Conservation (phyloP, 2,329 filamentous ascomycete genomes). For the Cordyceps tenuipes region DNA sequence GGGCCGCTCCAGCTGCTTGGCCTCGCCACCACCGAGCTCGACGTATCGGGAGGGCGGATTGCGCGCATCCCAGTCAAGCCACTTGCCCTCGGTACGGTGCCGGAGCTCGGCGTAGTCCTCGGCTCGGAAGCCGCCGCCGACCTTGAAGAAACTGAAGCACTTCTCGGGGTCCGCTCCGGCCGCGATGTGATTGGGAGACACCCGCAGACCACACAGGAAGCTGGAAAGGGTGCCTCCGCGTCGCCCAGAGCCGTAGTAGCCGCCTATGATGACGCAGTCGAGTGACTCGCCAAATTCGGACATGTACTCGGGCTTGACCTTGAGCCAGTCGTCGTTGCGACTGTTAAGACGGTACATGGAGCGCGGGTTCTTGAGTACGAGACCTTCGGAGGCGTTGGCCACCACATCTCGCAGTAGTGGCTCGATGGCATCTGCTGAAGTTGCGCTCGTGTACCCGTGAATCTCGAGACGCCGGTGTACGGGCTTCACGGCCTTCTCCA, state of each 20-base stretch:
- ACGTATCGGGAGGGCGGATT: constrained; percentile 71
- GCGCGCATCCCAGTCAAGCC: constrained; percentile 73
- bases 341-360: constrained; percentile 82
- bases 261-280: constrained; percentile 82
- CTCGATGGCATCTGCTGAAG: constrained; percentile 65
- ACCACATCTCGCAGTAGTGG: constrained; percentile 72
- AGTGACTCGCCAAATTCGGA: constrained; percentile 88
- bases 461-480: constrained; percentile 75
- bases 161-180: constrained; percentile 58
- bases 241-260: constrained; percentile 82
- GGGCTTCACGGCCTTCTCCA: constrained; percentile 61
- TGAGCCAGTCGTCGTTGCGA: constrained; percentile 94
- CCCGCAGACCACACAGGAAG: constrained; percentile 81
- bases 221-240: constrained; percentile 77
- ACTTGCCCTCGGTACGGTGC: constrained; percentile 84
- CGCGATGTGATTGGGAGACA: constrained; percentile 58
- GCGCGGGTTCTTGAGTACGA: constrained; percentile 88
- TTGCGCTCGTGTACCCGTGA: constrained; percentile 62
- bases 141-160: constrained; percentile 93
- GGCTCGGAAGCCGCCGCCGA: constrained; percentile 84
- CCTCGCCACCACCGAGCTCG: constrained; percentile 69
- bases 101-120: constrained; percentile 78
- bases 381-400: constrained; percentile 76
- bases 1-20: constrained; percentile 63
- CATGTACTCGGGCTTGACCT: constrained; percentile 99